Base-by-base conservation (phyloP, 768 basidiomycete genomes). In the Phlegmacium glaucopus region DNA sequence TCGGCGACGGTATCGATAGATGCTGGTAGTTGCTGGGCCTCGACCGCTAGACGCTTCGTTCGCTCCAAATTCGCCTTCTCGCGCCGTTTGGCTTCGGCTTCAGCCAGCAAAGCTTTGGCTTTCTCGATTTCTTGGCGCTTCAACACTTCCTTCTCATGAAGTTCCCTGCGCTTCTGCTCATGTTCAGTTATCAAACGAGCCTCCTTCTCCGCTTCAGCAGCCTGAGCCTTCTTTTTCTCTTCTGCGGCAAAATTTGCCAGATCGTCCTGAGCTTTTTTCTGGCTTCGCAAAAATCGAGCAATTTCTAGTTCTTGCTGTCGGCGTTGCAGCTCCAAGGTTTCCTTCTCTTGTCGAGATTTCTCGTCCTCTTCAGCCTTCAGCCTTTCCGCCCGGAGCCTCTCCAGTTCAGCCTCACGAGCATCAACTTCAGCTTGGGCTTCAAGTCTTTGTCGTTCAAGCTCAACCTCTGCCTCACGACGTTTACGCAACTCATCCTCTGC, bases 41-140 rank as follows among this genome's bases (percentile, higher is more conserved):
- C 55, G 4, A 70, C 45, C 42, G 63, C 56, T 47, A 62, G 58
- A 28, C 66, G 55, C 43, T 57, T 63, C 28, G 61, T 61, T 39
- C 68, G 65, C 28, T 65, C 59, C 44, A 61, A 60, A 53, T 61
- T 46, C 41, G 68, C 59, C 43, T 60, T 59, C 35, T 60, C 60
- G 47, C 71, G 36, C n/a, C 16, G 27, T n/a, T 16, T 64, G 18
- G 59, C 57, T 26, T 61, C 59, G 17, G 51, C 5, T 22, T 22
- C 22, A 22, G 22, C 22, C 22, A 22, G 22, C 22, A 22, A 5
- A 22, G 22, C 43, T 9, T 58, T n/a, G 50, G 50, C 48, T 63
- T 60, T 45, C 60, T 61, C 43, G 50, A 38, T 34, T 59, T 48
- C 27, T 0, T 35, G 36, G 7, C 30, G 42, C 27, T 29, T 43